Evolutionary conservation across 768 basidiomycete genomes (phyloP).

Genomic region (Antrodiella citrinella): DNA sequence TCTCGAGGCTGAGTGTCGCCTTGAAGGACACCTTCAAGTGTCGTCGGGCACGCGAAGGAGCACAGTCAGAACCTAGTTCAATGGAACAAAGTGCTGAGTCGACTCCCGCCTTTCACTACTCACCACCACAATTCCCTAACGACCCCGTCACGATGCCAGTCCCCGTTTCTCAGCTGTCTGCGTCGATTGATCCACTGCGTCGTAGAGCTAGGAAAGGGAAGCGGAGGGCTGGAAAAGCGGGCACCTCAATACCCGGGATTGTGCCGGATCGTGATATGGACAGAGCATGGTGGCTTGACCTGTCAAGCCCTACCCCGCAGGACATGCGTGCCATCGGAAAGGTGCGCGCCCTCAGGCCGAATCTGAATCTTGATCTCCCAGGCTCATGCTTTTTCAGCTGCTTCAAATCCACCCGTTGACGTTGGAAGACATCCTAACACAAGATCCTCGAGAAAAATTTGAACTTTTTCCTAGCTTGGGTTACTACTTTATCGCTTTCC

Average conservation of each 20-base stretch:
- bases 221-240: slow-evolving; percentile 21
- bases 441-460: slow-evolving; percentile 87
- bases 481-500: slow-evolving; percentile 87
- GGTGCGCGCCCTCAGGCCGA: slow-evolving; percentile 30
- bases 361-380: slow-evolving; percentile 1
- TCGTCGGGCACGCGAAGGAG: slow-evolving; percentile 16
- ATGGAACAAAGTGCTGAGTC: background rate
- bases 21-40: slow-evolving; percentile 31
- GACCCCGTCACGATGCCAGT: slow-evolving; percentile 1
- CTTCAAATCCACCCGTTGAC: slow-evolving; percentile 88
- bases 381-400: slow-evolving; percentile 34
- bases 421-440: slow-evolving; percentile 86
- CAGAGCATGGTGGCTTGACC: slow-evolving; percentile 86
- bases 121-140: slow-evolving; percentile 19
- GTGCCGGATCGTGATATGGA: slow-evolving; percentile 18
- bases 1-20: slow-evolving; percentile 41
- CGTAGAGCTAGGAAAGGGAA: slow-evolving; percentile 40
- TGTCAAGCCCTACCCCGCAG: slow-evolving; percentile 80
- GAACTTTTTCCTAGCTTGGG: slow-evolving; percentile 83
- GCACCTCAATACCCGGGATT: slow-evolving; percentile 1
- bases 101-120: background rate
- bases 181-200: background rate
- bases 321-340: slow-evolving; percentile 84
- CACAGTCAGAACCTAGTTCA: background rate
- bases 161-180: background rate